phyloP scores from a whole-genome alignment of 306 rosid genomes.

The Vigna nakashimae region DNA sequence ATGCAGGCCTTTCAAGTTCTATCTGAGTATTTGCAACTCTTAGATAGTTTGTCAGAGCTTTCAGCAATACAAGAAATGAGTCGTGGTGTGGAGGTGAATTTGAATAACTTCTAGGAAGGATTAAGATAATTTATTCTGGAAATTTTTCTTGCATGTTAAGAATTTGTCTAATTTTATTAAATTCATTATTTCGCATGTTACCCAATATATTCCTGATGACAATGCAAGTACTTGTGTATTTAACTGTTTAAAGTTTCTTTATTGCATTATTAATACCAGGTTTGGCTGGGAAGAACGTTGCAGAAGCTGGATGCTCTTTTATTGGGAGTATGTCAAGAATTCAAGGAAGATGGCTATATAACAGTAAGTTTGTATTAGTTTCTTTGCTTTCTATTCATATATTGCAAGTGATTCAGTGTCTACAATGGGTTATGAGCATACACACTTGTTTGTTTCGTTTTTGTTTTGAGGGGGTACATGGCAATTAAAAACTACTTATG shows the following conservation, averaged over 20 bases:
- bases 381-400: conserved; percentile 36
- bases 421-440: conserved; percentile 19
- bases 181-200: not conserved
- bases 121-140: conserved; percentile 34
- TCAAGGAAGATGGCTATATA: conserved; percentile 82
- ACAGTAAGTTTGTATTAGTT: conserved; percentile 65
- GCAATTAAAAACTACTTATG: conserved; percentile 29
- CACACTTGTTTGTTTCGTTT: conserved; percentile 13
- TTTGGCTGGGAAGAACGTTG: conserved; percentile 94
- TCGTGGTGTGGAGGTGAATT: conserved; percentile 86
- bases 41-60: conserved; percentile 89
- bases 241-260: conserved; percentile 31
- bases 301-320: conserved; percentile 93
- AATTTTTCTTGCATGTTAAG: conserved; percentile 4
- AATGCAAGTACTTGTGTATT: conserved; percentile 36
- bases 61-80: conserved; percentile 96
- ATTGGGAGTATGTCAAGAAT: conserved; percentile 95
- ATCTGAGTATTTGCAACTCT: conserved; percentile 91
- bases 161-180: not conserved
- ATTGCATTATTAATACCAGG: conserved; percentile 53
- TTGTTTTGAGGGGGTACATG: conserved; percentile 12
- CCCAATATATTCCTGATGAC: conserved; percentile 22
- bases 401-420: conserved; percentile 33
- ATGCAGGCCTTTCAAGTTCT: conserved; percentile 96
- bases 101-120: conserved; percentile 40